Base-by-base conservation (phyloP, 2,329 filamentous ascomycete genomes). In the Malbranchea cinnamomea region DNA sequence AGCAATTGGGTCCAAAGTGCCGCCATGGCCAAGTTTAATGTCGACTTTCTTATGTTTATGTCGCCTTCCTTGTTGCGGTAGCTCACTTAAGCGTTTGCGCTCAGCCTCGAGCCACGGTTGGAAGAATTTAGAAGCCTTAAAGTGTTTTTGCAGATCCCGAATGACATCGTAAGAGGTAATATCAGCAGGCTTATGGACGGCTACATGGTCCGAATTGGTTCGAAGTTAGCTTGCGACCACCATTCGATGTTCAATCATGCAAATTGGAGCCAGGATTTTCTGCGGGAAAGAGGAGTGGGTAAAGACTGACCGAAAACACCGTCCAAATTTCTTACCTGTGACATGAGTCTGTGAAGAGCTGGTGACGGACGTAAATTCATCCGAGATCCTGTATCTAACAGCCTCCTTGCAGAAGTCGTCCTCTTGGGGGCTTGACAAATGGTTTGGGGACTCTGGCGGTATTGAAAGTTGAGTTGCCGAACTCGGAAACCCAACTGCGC, bases 11-110 rank as follows among this genome's bases (percentile, higher is more conserved):
- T 98, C 89, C 11, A 98, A 68, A 2, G 89, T 98, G 24, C 89
- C 89, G 37, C 89, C 89, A 58, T 98, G 89, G 19, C 89, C 89
- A 47, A 95, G 80, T 63, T 95, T 98, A 43, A 95, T 77, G 38
- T 81, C 71, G 4, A 76, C 52, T 1, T 67, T 62, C 42, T 67
- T 67, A 51, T 71, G 69, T 38, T 66, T 63, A 37, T 73, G 67
- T 36, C 75, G 41, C 67, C 66, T 49, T 78, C 71, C 34, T 62
- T 60, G 34, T 67, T 62, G 35, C 59, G 59, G 15, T 5, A 23
- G 18, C 50, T 81, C 75, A 10, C 62, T 53, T 34, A 71, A 68
- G 27, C 60, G 63, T 1, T 56, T 56, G 32, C 62, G 62, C 42
- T 85, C 74, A 30, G 67, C 58, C 17, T 73, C 62, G 35, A 95